These are phyloP conservation scores for Acephala macrosclerotiorum DNA, from an alignment of 2,329 filamentous ascomycete genomes.

Conservation along the genomic window DNA sequence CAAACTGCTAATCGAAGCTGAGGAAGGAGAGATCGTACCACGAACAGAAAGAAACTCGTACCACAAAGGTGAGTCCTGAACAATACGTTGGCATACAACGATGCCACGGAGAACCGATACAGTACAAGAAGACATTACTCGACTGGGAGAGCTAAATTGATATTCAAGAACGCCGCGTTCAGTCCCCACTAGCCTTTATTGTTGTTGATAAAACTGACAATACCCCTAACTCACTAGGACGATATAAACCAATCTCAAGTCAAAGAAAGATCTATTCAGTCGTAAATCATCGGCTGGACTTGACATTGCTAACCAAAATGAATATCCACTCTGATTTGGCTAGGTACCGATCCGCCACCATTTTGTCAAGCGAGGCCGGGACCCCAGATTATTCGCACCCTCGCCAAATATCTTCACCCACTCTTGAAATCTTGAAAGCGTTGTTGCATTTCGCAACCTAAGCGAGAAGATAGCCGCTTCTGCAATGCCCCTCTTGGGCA, in stretches of 20 bases:
- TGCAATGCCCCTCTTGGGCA: neutral
- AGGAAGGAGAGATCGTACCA: too few relatives aligned
- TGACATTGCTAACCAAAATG: neutral
- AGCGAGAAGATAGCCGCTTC: constrained; percentile 1
- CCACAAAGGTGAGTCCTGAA: neutral
- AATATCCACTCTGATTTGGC: neutral
- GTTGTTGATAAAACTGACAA: neutral
- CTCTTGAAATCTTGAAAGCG: neutral
- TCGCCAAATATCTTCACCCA: constrained; percentile 5
- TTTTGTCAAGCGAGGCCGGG: constrained; percentile 1
- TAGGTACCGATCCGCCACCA: neutral
- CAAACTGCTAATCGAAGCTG: too few relatives aligned
- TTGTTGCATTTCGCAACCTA: neutral
- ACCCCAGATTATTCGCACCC: neutral
- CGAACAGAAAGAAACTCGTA: neutral
- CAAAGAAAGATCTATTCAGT: neutral
- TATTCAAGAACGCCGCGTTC: too few relatives aligned
- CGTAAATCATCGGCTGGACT: neutral
- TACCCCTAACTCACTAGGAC: neutral
- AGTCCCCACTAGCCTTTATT: too few relatives aligned
- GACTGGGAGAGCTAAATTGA: too few relatives aligned
- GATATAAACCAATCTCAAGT: neutral
- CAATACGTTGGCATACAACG: too few relatives aligned
- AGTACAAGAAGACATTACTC: too few relatives aligned
- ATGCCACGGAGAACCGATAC: too few relatives aligned